Base-by-base conservation (phyloP, 164 flowering plant genomes). In the Stephania yunnanensis region DNA sequence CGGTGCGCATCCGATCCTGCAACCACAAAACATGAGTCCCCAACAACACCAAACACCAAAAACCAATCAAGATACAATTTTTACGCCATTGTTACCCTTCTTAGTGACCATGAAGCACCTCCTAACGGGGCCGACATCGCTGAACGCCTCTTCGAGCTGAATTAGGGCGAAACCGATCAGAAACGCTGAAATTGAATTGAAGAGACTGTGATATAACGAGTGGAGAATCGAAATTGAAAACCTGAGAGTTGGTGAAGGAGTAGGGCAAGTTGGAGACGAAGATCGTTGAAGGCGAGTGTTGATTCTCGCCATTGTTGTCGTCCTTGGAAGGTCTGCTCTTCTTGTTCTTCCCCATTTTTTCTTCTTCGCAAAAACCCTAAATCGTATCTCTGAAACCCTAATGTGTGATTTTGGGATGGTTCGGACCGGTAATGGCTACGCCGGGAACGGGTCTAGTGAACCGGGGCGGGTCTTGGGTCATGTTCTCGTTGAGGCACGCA, bases 41-140 rank as follows among this genome's bases (percentile, higher is more conserved):
- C 69, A 22, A 46, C 58, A 46, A 48, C 46, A 69, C 0, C 5
- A 70, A 45, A 70, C 10, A 64, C 19, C 7, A 75, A 45, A 61
- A 25, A 11, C 44, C 8, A 13, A 7, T n/a, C 19, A 13, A 36
- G 58, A 73, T 20, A 15, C 7, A 5, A 30, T 25, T 52, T 52
- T 46, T 7, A 3, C 6, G 20, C 9, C 15, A 50, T 50, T 50
- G 65, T 68, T 79, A 91, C 97, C 97, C 75, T 93, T 95, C 70
- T 87, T 69, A 0, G 89, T 86, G 63, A 92, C 99, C 89, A 93
- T 83, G 81, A 95, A 95, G 83, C 93, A 91, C 17, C 97, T 85
- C 73, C 97, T 83, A 17, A 95, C 82, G 0, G 99, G 99, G 64
- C 99, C 99, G 9, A 93, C 92, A 67, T 93, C 97, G 69, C 97